These are phyloP conservation scores for Verticillium nonalfalfae DNA, from an alignment of 2,329 filamentous ascomycete genomes.

Conservation along the genomic window DNA sequence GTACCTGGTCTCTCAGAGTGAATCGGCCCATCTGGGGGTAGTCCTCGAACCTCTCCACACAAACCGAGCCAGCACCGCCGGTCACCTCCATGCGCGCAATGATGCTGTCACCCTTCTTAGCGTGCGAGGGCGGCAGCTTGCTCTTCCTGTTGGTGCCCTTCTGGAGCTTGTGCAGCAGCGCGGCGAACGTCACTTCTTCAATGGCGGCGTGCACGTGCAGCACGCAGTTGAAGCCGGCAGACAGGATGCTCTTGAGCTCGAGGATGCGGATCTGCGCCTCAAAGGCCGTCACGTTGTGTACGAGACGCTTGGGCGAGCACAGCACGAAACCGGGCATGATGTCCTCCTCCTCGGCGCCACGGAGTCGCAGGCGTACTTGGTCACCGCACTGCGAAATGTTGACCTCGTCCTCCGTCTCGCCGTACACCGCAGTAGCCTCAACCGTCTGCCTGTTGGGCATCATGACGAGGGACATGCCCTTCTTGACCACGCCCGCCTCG, in stretches of 20 bases:
- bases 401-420: constrained; percentile 94
- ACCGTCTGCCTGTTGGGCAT: constrained; percentile 90
- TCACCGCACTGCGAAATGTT: constrained; percentile 80
- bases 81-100: constrained; percentile 88
- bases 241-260: constrained; percentile 89
- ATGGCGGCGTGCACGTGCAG: constrained; percentile 96
- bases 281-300: constrained; percentile 83
- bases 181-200: constrained; percentile 89
- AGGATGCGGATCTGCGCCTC: constrained; percentile 96
- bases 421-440: constrained; percentile 79
- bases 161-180: constrained; percentile 87
- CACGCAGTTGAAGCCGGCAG: constrained; percentile 95
- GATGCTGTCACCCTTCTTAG: constrained; percentile 73
- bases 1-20: constrained; percentile 80
- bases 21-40: constrained; percentile 92
- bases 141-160: constrained; percentile 92
- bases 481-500: constrained; percentile 89
- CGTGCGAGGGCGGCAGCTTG: constrained; percentile 88
- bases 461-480: constrained; percentile 78
- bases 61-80: constrained; percentile 78
- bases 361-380: constrained; percentile 85
- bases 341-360: constrained; percentile 96
- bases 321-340: constrained; percentile 93
- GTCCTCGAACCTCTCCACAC: constrained; percentile 91
- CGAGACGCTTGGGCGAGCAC: constrained; percentile 87